phyloP scores from a whole-genome alignment of 805 yeast species.

The Lachancea meyersii region DNA sequence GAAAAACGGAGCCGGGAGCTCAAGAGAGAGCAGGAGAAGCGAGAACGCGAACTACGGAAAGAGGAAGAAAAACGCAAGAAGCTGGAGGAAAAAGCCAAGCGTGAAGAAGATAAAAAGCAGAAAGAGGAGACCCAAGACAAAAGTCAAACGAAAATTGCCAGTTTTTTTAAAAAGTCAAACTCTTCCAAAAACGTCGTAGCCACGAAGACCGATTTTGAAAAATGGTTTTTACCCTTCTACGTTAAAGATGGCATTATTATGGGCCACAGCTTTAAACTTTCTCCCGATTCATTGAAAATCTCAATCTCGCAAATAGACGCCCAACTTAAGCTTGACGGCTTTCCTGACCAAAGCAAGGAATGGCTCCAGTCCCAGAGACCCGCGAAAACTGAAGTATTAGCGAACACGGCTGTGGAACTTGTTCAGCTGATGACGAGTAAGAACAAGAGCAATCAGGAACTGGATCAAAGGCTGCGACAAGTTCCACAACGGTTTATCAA shows the following conservation, averaged over 20 bases:
- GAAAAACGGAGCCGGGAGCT: conserved; percentile 18
- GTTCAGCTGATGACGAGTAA: conserved; percentile 34
- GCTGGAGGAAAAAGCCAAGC: conserved; percentile 18
- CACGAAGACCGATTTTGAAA: conserved; percentile 29
- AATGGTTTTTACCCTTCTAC: conserved; percentile 35
- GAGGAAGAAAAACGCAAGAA: conserved; percentile 23
- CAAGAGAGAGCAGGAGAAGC: conserved; percentile 15
- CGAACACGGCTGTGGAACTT: conserved; percentile 30
- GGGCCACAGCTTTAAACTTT: conserved; percentile 10
- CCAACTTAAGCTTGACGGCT: neutral
- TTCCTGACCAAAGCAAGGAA: conserved; percentile 7
- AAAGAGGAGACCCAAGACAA: conserved; percentile 33
- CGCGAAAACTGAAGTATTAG: conserved; percentile 24
- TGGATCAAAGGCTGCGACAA: conserved; percentile 21
- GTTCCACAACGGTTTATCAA: conserved; percentile 37
- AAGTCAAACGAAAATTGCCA: conserved; percentile 35
- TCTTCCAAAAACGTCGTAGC: conserved; percentile 20
- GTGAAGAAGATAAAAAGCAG: conserved; percentile 24
- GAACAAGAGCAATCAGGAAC: conserved; percentile 36
- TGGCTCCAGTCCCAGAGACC: conserved; percentile 20
- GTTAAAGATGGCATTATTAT: conserved; percentile 32
- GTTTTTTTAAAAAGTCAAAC: conserved; percentile 31
- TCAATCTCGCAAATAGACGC: conserved; percentile 19
- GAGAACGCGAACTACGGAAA: conserved; percentile 17
- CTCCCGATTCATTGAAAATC: conserved; percentile 1